A percentile compares a stretch with the other conserved stretches of the same genome.
Evolutionary conservation across 495 filamentous ascomycete species (phyloP).

Genomic region (Clohesyomyces aquaticus): DNA sequence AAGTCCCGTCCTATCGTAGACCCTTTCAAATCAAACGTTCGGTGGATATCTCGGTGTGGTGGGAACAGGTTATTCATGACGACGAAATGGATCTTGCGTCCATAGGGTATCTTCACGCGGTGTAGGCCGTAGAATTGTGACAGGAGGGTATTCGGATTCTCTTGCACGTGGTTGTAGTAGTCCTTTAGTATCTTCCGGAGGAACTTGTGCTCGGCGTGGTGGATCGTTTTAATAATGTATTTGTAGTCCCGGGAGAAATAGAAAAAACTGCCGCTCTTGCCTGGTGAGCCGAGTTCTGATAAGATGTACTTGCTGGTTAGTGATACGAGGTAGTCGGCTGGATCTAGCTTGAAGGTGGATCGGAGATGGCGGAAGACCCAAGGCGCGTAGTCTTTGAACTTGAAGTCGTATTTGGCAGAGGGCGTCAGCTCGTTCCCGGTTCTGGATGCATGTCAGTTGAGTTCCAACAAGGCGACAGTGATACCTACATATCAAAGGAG

Average conservation of each 20-base stretch:
- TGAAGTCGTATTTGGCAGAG: constrained; percentile 99
- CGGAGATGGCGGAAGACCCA: constrained; percentile 98
- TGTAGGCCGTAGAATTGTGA: constrained; percentile 99
- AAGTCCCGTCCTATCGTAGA: constrained; percentile 92
- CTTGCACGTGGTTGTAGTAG: constrained; percentile 90
- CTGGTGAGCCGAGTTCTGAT: constrained; percentile 93
- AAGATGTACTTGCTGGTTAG: constrained; percentile 98
- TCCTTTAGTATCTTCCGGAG: constrained; percentile 88
- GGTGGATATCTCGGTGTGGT: constrained; percentile 94
- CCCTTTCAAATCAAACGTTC: constrained; percentile 97
- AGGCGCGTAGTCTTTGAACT: constrained; percentile 99
- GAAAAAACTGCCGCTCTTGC: constrained; percentile 99
- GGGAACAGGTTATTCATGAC: constrained; percentile 99
- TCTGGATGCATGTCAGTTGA: constrained; percentile 48
- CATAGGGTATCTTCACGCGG: constrained; percentile 97
- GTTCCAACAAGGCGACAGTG: constrained; percentile 5
- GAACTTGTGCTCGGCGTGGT: constrained; percentile 94
- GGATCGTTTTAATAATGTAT: constrained; percentile 99
- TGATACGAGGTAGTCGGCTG: constrained; percentile 97
- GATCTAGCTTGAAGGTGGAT: constrained; percentile 85
- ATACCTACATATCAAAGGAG: constrained; percentile 89
- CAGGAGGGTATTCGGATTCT: constrained; percentile 93
- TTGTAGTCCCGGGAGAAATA: constrained; percentile 99
- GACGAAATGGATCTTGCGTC: constrained; percentile 98
- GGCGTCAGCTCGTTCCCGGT: constrained; percentile 97